Conservation (phyloP, 768 basidiomycete species). For the Podaxis pistillaris region DNA sequence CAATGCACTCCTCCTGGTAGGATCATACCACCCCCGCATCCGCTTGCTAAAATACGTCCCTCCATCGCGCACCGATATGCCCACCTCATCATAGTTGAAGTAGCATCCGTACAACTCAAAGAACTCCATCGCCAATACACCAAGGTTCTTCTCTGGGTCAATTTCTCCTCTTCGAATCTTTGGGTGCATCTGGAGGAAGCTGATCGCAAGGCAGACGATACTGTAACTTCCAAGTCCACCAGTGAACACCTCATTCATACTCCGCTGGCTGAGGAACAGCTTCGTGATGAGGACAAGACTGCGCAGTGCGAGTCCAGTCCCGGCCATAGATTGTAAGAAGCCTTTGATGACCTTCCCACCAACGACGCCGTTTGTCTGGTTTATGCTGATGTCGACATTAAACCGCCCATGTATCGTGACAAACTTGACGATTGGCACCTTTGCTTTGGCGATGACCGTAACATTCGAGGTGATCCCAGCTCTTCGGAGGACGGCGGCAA, state of each 20-base stretch:
- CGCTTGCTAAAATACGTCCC: constrained; percentile 88
- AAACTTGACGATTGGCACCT: constrained; percentile 97
- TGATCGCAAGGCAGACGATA: constrained; percentile 90
- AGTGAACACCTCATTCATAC: constrained; percentile 97
- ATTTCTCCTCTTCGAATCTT: constrained; percentile 89
- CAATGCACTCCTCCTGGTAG: constrained; percentile 53
- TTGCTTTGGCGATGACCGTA: constrained; percentile 88
- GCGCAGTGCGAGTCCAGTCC: constrained; percentile 63
- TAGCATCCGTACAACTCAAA: constrained; percentile 92
- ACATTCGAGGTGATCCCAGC: constrained; percentile 73
- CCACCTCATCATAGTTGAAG: constrained; percentile 90
- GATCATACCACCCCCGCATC: constrained; percentile 78
- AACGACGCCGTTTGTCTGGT: constrained; percentile 81
- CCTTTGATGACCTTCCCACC: constrained; percentile 79
- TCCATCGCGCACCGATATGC: constrained; percentile 84
- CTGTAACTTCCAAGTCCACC: constrained; percentile 94
- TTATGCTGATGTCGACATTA: constrained; percentile 91
- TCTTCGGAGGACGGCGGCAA: constrained; percentile 77
- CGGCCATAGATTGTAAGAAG: constrained; percentile 48
- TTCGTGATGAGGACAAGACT: constrained; percentile 88
- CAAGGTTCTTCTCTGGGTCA: constrained; percentile 82
- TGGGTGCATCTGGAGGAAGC: constrained; percentile 97
- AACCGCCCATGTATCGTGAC: constrained; percentile 77
- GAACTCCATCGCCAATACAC: constrained; percentile 94
- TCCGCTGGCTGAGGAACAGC: constrained; percentile 82